These are phyloP conservation scores for Phaeomoniella chlamydospora DNA, from an alignment of 2,329 filamentous ascomycete species.

Conservation along the genomic window DNA sequence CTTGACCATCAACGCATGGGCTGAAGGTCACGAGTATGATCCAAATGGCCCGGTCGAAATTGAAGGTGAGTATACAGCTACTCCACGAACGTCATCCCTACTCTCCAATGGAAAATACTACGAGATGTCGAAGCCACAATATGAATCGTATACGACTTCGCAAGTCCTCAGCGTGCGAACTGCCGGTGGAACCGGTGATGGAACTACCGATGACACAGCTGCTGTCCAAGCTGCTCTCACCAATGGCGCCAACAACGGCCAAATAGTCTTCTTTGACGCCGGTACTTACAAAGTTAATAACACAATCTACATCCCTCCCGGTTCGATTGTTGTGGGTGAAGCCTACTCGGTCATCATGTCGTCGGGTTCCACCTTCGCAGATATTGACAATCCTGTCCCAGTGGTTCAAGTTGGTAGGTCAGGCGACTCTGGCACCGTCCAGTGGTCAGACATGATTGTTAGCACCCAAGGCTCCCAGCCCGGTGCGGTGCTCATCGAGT, in stretches of 20 bases:
- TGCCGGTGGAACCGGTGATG: constrained; percentile 35
- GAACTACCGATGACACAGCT: constrained; percentile 42
- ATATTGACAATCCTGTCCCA: constrained; percentile 43
- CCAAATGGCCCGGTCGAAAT: constrained; percentile 27
- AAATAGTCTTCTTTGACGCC: constrained; percentile 42
- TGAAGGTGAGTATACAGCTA: constrained; percentile 28
- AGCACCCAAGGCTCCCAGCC: constrained; percentile 51
- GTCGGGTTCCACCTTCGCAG: constrained; percentile 39
- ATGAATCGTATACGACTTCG: constrained; percentile 21
- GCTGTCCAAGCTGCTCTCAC: constrained; percentile 44
- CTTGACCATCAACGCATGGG: constrained; percentile 25
- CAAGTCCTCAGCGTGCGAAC: constrained; percentile 30
- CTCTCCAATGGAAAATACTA: constrained; percentile 23
- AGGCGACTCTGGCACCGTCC: constrained; percentile 50
- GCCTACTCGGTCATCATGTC: constrained; percentile 41
- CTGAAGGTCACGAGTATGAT: constrained; percentile 28
- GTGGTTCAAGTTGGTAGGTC: constrained; percentile 53
- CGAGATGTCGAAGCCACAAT: constrained; percentile 39
- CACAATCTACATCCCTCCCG: constrained; percentile 32
- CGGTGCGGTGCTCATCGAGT: constrained; percentile 59
- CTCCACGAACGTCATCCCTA: constrained; percentile 26
- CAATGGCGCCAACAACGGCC: constrained; percentile 29
- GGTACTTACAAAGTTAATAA: constrained; percentile 36
- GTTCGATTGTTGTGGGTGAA: constrained; percentile 40
- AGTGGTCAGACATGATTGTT: constrained; percentile 59